These are phyloP conservation scores for Botrytis fragariae DNA, from an alignment of 2,329 filamentous ascomycete genomes.

Conservation along the genomic window DNA sequence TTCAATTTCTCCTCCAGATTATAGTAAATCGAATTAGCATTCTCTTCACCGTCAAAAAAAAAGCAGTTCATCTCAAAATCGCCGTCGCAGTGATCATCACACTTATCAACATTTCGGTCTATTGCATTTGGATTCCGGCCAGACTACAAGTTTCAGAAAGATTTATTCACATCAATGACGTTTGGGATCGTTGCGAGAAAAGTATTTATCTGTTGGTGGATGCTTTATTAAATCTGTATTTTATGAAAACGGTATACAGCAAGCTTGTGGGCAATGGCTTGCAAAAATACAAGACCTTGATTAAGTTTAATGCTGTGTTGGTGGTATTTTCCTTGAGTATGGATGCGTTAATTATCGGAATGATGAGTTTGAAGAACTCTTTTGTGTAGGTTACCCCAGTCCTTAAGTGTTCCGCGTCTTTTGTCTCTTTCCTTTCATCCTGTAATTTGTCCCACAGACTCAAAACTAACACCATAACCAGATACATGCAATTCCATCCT, in stretches of 20 bases:
- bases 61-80: slow-evolving; percentile 45
- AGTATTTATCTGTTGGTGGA: slow-evolving; percentile 51
- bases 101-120: slow-evolving; percentile 52
- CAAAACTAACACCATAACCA: background rate
- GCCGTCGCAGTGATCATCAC: slow-evolving; percentile 42
- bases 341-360: slow-evolving; percentile 43
- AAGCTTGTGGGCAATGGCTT: slow-evolving; percentile 39
- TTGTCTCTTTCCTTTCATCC: background rate
- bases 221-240: slow-evolving; percentile 52
- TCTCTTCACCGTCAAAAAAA: slow-evolving; percentile 44
- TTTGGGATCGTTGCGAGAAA: slow-evolving; percentile 55
- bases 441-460: background rate
- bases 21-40: slow-evolving; percentile 54
- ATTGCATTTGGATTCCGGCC: slow-evolving; percentile 53
- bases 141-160: slow-evolving; percentile 44
- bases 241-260: slow-evolving; percentile 44
- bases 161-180: slow-evolving; percentile 47
- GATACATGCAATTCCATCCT: slow-evolving; percentile 43
- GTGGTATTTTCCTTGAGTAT: slow-evolving; percentile 43
- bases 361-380: slow-evolving; percentile 41
- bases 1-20: slow-evolving; percentile 54
- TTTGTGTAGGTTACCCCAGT: slow-evolving; percentile 36
- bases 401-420: background rate
- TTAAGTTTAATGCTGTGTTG: slow-evolving; percentile 43
- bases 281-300: slow-evolving; percentile 42